Base-by-base conservation (phyloP, 2,329 filamentous ascomycete genomes). In the Trichoderma sp. region DNA sequence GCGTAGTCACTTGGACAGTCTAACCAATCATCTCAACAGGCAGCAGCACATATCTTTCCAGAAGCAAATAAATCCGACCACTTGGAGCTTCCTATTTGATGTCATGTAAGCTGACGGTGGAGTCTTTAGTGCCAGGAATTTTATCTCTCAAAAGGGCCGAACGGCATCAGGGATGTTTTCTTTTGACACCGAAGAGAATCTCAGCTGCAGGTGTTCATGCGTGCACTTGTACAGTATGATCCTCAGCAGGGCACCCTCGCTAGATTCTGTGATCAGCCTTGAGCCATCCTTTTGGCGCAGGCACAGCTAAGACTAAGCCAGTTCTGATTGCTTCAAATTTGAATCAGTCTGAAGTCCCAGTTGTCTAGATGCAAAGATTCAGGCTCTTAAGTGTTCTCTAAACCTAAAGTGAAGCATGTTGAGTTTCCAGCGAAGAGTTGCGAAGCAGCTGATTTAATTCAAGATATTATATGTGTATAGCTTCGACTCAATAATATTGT, bases 111-210 rank as follows among this genome's bases (percentile, higher is more conserved):
- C 63, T 48, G 63, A 65, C 39, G 42, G 25, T 32, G 22, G 63
- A 32, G 29, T 48, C 39, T n/a, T 9, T 52, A 52, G 19, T 37
- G 9, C 37, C 45, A 22, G 32, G 29, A 52, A 63, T 52, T 19
- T 50, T 48, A 52, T 52, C 27, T 32, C 12, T 57, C 8, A 65
- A 64, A 57, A 57, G 63, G 63, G 37, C 63, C 63, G 63, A 65
- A 19, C 52, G 52, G 52, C 37, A 34, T n/a, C 34, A 53, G 29
- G 57, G 39, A 6, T 10, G 17, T 37, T 39, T 64, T 54, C 25
- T 37, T 39, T 54, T 19, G 17, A 12, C 34, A 54, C 34, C 22
- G 60, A 32, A 17, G 8, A 32, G 32, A 39, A 64, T 34, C 13
- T 54, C 25, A 48, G 35, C 37, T 29, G 27, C 37, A 45, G 34